Evolutionary conservation across 805 yeast species (phyloP).

Genomic region (Candida wancherniae): DNA sequence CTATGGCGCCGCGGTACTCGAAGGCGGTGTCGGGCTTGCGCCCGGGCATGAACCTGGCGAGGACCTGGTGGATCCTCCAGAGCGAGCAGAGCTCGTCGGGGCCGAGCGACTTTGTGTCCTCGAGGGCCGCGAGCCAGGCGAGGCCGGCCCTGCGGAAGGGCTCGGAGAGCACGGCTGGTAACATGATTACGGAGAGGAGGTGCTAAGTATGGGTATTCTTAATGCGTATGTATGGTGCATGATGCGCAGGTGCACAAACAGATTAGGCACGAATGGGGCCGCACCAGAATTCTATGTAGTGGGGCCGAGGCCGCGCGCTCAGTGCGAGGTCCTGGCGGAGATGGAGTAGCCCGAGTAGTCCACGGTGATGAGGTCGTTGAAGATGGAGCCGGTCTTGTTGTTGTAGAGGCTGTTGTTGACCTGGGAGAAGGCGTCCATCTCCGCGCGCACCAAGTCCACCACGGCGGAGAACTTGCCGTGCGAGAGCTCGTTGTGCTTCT

Average conservation of each 20-base stretch:
- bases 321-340: conserved; percentile 30
- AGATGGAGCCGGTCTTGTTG: conserved; percentile 13
- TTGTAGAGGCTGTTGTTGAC: conserved; percentile 15
- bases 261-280: no score
- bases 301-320: no score
- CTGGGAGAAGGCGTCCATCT: conserved; percentile 29
- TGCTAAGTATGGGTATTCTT: no score
- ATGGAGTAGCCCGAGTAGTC: conserved; percentile 41
- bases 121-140: conserved; percentile 7
- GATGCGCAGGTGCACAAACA: no score
- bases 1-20: conserved; percentile 4
- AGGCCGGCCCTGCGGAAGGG: conserved; percentile 7
- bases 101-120: conserved; percentile 1
- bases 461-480: conserved; percentile 40
- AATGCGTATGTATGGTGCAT: no score
- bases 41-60: conserved; percentile 3
- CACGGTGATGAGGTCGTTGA: conserved; percentile 38
- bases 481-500: conserved; percentile 41
- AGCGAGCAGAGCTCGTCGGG: conserved; percentile 6
- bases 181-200: no score
- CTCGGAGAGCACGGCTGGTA: conserved; percentile 5
- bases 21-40: conserved; percentile 3
- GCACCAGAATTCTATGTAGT: no score
- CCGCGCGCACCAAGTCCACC: conserved; percentile 40
- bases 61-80: conserved; percentile 3